phyloP scores from a whole-genome alignment of 352 stramenopile species.

The Plasmopara viticola region DNA sequence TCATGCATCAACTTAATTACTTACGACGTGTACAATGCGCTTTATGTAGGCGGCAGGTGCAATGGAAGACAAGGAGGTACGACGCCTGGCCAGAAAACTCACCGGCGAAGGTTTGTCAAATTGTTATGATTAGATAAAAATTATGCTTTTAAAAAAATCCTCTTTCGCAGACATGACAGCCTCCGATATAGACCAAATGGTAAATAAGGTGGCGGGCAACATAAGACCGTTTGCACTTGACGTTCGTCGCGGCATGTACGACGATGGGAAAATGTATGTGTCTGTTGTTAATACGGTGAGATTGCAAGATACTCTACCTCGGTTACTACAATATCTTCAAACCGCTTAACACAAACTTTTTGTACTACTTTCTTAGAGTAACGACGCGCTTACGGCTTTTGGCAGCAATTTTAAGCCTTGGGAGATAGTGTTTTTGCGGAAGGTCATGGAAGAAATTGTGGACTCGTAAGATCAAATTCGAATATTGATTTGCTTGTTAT shows the following conservation, averaged over 20 bases:
- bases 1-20: background rate
- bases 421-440: slow-evolving; percentile 82
- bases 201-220: slow-evolving; percentile 48
- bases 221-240: slow-evolving; percentile 68
- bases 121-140: background rate
- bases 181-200: slow-evolving; percentile 56
- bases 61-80: slow-evolving; percentile 62
- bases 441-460: slow-evolving; percentile 75
- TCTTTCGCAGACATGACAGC: slow-evolving; percentile 33
- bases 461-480: slow-evolving; percentile 34
- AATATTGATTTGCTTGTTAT: too few relatives aligned
- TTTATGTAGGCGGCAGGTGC: slow-evolving; percentile 44
- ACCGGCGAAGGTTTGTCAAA: slow-evolving; percentile 50
- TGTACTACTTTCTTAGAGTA: slow-evolving; percentile 38
- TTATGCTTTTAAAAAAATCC: slow-evolving; percentile 1
- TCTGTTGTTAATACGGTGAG: slow-evolving; percentile 71
- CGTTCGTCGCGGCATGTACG: slow-evolving; percentile 66
- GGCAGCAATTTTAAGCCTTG: slow-evolving; percentile 72
- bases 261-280: slow-evolving; percentile 80
- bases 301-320: background rate
- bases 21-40: background rate
- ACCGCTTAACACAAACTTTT: background rate
- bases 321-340: background rate
- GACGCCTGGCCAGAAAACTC: slow-evolving; percentile 42
- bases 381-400: slow-evolving; percentile 66